These are phyloP conservation scores for Erythrobasidium yunnanense DNA, from an alignment of 768 basidiomycete genomes.

Conservation along the genomic window DNA sequence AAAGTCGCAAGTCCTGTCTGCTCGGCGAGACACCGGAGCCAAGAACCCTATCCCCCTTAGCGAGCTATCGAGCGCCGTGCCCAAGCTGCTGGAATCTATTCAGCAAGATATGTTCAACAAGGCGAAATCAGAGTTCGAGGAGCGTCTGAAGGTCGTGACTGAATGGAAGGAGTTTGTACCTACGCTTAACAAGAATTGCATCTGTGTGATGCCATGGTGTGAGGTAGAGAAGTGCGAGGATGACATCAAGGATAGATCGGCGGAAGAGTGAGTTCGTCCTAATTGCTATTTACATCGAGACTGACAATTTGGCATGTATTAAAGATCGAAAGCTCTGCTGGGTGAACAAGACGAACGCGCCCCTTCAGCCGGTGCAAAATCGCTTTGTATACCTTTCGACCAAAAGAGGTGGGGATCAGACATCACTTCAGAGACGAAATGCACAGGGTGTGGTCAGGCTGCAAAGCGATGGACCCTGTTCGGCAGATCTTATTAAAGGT, in stretches of 20 bases:
- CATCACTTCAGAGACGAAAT: constrained; percentile 73
- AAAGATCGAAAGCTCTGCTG: neutral
- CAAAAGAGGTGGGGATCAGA: constrained; percentile 71
- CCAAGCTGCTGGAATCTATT: constrained; percentile 65
- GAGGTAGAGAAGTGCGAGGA: constrained; percentile 87
- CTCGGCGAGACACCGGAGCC: constrained; percentile 64
- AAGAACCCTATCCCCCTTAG: constrained; percentile 52
- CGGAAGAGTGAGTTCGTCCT: constrained; percentile 54
- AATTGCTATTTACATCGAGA: neutral
- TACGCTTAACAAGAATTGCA: constrained; percentile 72
- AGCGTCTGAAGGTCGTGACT: constrained; percentile 59
- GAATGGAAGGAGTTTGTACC: constrained; percentile 91
- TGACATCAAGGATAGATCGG: constrained; percentile 91
- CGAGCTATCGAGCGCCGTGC: constrained; percentile 49
- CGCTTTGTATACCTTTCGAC: constrained; percentile 90
- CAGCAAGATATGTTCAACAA: constrained; percentile 75
- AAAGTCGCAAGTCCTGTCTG: constrained; percentile 66
- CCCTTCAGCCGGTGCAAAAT: constrained; percentile 94
- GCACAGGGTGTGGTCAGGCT: constrained; percentile 61
- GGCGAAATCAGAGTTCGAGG: constrained; percentile 63
- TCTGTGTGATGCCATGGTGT: constrained; percentile 91
- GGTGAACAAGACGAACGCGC: constrained; percentile 72
- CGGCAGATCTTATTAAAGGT: constrained; percentile 62
- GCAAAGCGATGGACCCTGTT: constrained; percentile 91
- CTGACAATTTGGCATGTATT: neutral